phyloP scores from a whole-genome alignment of 169 alveolate genomes.

The Babesia ovata region DNA sequence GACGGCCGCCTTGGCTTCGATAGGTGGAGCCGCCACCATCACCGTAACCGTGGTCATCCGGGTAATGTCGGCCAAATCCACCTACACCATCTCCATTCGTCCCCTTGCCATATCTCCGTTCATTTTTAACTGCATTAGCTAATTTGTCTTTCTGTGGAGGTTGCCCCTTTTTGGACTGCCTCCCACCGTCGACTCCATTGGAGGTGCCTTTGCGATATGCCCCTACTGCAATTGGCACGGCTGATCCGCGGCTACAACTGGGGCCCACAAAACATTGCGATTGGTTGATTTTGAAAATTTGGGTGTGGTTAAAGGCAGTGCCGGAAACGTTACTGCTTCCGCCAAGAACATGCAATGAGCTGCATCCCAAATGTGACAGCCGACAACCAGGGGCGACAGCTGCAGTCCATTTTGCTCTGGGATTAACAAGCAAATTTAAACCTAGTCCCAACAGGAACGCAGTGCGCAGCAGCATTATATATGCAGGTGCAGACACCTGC shows the following conservation, averaged over 20 bases:
- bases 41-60: not conserved
- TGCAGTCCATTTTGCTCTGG: not conserved
- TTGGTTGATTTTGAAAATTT: not conserved
- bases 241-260: not conserved
- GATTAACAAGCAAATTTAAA: not conserved
- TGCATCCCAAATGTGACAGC: not conserved
- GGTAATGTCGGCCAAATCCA: not conserved
- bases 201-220: not conserved
- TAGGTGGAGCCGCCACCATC: not conserved
- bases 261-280: not conserved
- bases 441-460: not conserved
- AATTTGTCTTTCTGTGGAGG: not conserved
- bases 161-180: not conserved
- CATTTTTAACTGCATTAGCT: not conserved
- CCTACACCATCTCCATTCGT: not conserved
- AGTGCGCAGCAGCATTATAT: conserved; percentile 9
- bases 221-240: not conserved
- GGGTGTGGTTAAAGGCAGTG: not conserved
- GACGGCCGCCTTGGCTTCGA: not conserved
- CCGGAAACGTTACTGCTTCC: not conserved
- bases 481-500: conserved; percentile 7
- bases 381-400: not conserved
- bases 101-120: not conserved
- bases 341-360: not conserved
- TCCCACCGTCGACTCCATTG: not conserved